Conservation (phyloP, 305 asterid genomes). For the Plantago rigida region DNA sequence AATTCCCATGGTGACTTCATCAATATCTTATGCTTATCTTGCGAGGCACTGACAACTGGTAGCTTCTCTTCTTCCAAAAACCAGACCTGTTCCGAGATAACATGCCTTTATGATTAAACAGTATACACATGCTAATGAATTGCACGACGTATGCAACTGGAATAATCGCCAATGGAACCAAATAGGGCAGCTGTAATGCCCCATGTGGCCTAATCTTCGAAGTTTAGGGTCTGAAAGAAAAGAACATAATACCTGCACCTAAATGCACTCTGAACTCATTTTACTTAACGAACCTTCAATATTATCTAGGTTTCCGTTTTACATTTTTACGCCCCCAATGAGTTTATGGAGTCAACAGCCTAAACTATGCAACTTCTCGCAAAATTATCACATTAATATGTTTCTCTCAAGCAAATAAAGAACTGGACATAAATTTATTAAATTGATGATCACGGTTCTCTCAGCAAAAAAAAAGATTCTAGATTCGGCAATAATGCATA, state of each 20-base stretch:
- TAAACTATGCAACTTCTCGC: background rate
- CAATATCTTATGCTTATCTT: slow-evolving; percentile 56
- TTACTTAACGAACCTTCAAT: background rate
- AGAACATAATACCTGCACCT: background rate
- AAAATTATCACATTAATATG: no score
- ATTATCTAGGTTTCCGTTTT: no score
- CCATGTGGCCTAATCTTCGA: no score
- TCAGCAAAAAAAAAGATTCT: background rate
- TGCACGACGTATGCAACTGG: background rate
- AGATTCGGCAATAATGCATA: background rate
- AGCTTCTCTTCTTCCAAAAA: slow-evolving; percentile 85
- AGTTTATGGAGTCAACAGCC: background rate
- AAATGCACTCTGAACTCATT: background rate
- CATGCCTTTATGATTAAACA: slow-evolving; percentile 10
- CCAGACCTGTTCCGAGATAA: slow-evolving; percentile 51
- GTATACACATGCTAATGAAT: background rate
- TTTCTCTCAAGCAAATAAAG: background rate
- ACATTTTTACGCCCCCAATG: no score
- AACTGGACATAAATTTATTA: no score
- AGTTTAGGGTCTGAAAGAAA: background rate
- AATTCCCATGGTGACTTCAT: slow-evolving; percentile 95
- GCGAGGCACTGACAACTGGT: slow-evolving; percentile 54
- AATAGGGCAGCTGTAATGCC: no score
- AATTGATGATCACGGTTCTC: background rate
- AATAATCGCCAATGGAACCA: background rate